phyloP scores from a whole-genome alignment of 2,329 filamentous ascomycete genomes.

The Alternaria sp. region DNA sequence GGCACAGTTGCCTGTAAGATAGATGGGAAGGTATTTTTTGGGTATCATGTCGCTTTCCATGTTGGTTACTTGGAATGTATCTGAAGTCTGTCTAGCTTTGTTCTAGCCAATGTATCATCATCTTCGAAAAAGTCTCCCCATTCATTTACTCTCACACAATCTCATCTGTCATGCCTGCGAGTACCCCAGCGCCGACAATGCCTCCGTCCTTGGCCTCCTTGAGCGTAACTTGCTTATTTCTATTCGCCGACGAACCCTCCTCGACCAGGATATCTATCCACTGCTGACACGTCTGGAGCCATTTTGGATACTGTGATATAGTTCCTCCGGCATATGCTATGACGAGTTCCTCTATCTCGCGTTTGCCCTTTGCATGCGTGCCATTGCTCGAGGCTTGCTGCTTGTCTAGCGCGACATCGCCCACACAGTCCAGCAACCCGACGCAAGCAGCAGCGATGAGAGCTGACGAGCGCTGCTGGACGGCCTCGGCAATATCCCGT shows the following conservation, averaged over 20 bases:
- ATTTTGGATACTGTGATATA: constrained; percentile 80
- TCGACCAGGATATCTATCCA: constrained; percentile 69
- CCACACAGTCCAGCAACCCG: constrained; percentile 72
- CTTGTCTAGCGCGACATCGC: constrained; percentile 64
- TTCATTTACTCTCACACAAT: constrained; percentile 27
- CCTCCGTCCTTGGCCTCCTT: constrained; percentile 63
- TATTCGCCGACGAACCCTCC: constrained; percentile 48
- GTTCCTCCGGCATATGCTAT: constrained; percentile 83
- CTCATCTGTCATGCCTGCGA: constrained; percentile 57
- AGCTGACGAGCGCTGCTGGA: constrained; percentile 75
- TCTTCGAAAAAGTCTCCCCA: background rate
- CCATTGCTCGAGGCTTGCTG: constrained; percentile 30
- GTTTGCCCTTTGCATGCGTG: constrained; percentile 25
- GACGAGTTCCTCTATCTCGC: constrained; percentile 66
- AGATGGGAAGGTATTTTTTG: background rate
- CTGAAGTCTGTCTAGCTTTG: background rate
- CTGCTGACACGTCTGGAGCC: constrained; percentile 72
- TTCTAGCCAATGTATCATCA: background rate
- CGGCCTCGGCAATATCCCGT: constrained; percentile 72
- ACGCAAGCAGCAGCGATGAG: constrained; percentile 77
- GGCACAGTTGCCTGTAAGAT: constrained; percentile 46
- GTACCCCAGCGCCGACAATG: constrained; percentile 64
- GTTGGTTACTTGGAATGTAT: constrained; percentile 4
- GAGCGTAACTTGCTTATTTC: constrained; percentile 59
- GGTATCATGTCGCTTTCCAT: background rate